Conservation (phyloP, 371 early-diverging fungal genomes). For the Mucor irregularis region DNA sequence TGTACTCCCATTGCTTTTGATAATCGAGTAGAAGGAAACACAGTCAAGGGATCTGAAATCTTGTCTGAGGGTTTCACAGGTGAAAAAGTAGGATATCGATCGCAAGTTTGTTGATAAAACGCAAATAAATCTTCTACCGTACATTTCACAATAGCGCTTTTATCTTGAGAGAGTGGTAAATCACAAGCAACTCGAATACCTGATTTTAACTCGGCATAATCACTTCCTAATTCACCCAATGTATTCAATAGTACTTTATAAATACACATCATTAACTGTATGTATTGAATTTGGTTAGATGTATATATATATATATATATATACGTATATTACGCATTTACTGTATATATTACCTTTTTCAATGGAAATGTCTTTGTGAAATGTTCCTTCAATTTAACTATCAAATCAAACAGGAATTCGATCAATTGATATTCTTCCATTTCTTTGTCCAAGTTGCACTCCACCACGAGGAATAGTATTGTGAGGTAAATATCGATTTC, state of each 20-base stretch:
- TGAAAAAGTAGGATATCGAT: constrained; percentile 65
- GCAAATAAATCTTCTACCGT: constrained; percentile 66
- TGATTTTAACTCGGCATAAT: constrained; percentile 44
- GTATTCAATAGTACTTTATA: constrained; percentile 70
- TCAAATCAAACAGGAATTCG: constrained; percentile 64
- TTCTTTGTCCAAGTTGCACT: constrained; percentile 39
- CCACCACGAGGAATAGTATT: constrained; percentile 57
- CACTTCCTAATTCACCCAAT: constrained; percentile 56
- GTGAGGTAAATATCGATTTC: constrained; percentile 68
- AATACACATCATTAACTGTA: constrained; percentile 63
- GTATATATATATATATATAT: not conserved
- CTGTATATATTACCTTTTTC: constrained; percentile 67
- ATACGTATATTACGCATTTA: not conserved
- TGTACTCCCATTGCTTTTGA: constrained; percentile 39
- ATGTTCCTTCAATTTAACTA: constrained; percentile 69
- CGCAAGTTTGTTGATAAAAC: constrained; percentile 57
- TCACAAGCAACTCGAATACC: constrained; percentile 50
- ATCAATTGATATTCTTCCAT: constrained; percentile 39
- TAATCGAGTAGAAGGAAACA: constrained; percentile 10
- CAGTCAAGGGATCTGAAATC: not conserved
- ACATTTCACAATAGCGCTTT: constrained; percentile 45
- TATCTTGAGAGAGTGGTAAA: constrained; percentile 25
- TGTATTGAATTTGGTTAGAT: not conserved
- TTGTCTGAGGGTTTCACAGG: constrained; percentile 9
- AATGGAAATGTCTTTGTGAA: constrained; percentile 77